Evolutionary conservation across 2,329 filamentous ascomycete species (phyloP), one percentile per base, ranked within the genome.

Genomic region (Hypocrella siamensis): DNA sequence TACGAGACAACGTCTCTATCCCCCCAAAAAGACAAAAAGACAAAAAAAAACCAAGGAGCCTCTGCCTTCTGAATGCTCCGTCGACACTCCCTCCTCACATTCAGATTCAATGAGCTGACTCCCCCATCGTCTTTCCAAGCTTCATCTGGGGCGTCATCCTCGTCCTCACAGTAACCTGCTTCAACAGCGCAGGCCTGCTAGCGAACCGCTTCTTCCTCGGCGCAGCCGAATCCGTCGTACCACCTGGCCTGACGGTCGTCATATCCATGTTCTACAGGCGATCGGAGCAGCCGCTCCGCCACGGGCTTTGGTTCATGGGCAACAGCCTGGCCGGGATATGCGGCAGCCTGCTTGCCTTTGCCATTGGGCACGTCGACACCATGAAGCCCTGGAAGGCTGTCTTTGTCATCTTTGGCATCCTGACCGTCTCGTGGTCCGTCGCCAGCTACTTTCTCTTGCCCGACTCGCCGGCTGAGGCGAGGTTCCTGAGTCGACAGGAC

Each of bases 81-180:
- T n/a, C n/a, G n/a, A n/a, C n/a, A n/a, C n/a, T n/a, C n/a, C n/a
- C n/a, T n/a, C n/a, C n/a, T n/a, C n/a, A n/a, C n/a, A n/a, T n/a
- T n/a, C n/a, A n/a, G n/a, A n/a, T n/a, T n/a, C n/a, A n/a, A n/a
- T n/a, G n/a, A n/a, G n/a, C n/a, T n/a, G n/a, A n/a, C n/a, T n/a
- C n/a, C n/a, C n/a, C n/a, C n/a, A n/a, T n/a, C n/a, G n/a, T n/a
- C n/a, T n/a, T n/a, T n/a, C n/a, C n/a, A 14, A 42, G 46, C 14
- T 16, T 44, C 3, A 14, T 44, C n/a, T 58, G 54, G 55, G 55
- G 55, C 3, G 32, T 35, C 3, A 47, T 63, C n/a, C 44, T 65
- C 26, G 58, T 62, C 47, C 47, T 56, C 12, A 61, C 59, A 1
- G 59, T 61, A 0, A 50, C 49, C 1, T 54, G 47, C 19, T 41